Evolutionary conservation across 495 filamentous ascomycete genomes (phyloP).

Genomic region (Lasiosphaeria hispida): DNA sequence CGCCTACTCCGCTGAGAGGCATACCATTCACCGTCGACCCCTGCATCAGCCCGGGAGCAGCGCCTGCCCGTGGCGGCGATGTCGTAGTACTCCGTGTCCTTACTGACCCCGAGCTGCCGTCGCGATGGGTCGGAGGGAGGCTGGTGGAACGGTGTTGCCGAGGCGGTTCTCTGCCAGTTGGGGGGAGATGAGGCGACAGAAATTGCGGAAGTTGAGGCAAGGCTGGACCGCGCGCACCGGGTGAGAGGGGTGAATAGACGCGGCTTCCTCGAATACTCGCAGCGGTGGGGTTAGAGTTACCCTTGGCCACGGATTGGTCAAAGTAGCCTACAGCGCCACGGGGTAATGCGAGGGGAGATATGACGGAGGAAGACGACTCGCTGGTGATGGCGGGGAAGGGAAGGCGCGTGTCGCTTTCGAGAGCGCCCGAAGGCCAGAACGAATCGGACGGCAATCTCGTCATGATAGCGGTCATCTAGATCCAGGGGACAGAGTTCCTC

Average conservation of each 20-base stretch:
- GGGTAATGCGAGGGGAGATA: conserved; percentile 42
- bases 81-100: conserved; percentile 5
- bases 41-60: conserved; percentile 6
- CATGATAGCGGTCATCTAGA: conserved; percentile 24
- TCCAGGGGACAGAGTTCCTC: neutral
- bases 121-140: conserved; percentile 19
- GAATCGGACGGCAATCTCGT: conserved; percentile 32
- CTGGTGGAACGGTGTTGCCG: conserved; percentile 27
- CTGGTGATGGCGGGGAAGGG: conserved; percentile 27
- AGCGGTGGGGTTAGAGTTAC: neutral
- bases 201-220: conserved; percentile 18
- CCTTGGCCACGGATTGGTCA: conserved; percentile 21
- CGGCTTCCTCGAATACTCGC: conserved; percentile 3
- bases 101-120: neutral
- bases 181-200: conserved; percentile 26
- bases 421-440: conserved; percentile 28
- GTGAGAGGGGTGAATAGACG: conserved; percentile 29
- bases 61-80: neutral
- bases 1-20: neutral
- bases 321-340: conserved; percentile 36
- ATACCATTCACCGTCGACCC: neutral
- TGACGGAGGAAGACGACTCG: conserved; percentile 35
- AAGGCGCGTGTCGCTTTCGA: conserved; percentile 23
- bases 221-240: conserved; percentile 20
- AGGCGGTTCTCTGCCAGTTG: conserved; percentile 13